Percentiles rank a stretch among this genome's conserved stretches.
These are phyloP conservation scores for Pyrenophora graminea DNA, from an alignment of 2,329 filamentous ascomycete species.

Conservation along the genomic window DNA sequence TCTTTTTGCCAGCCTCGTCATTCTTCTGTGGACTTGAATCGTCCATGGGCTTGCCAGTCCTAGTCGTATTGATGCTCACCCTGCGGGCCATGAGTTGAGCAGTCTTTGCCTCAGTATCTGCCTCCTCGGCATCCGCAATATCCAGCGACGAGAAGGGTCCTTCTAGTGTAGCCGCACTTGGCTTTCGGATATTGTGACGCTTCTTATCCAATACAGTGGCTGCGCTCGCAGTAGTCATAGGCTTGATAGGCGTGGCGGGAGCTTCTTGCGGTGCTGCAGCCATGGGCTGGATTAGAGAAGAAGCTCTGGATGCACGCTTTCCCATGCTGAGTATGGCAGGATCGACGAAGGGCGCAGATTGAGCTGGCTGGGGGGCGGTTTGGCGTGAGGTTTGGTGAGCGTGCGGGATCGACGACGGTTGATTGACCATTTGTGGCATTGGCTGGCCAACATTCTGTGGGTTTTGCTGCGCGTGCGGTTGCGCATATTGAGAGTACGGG, in stretches of 20 bases:
- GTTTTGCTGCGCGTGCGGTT: slow-evolving; percentile 17
- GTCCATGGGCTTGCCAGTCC: slow-evolving; percentile 49
- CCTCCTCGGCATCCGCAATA: slow-evolving; percentile 46
- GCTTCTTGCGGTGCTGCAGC: slow-evolving; percentile 41
- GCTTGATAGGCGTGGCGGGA: slow-evolving; percentile 51
- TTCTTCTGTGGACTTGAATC: slow-evolving; percentile 36
- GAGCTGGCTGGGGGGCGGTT: slow-evolving; percentile 29
- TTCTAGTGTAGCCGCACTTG: slow-evolving; percentile 46
- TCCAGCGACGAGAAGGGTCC: slow-evolving; percentile 48
- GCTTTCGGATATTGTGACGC: slow-evolving; percentile 37
- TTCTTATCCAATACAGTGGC: slow-evolving; percentile 44
- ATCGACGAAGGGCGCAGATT: slow-evolving; percentile 65
- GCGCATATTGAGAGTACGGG: slow-evolving; percentile 28
- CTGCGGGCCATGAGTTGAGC: slow-evolving; percentile 34
- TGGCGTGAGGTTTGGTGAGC: slow-evolving; percentile 13
- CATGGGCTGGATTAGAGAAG: slow-evolving; percentile 23
- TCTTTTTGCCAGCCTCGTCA: slow-evolving; percentile 51
- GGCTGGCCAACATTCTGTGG: slow-evolving; percentile 9
- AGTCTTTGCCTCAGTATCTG: slow-evolving; percentile 42
- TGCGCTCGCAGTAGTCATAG: slow-evolving; percentile 40
- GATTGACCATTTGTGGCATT: slow-evolving; percentile 18
- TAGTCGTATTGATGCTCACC: slow-evolving; percentile 47
- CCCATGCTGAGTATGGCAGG: slow-evolving; percentile 78
- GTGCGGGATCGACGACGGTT: slow-evolving; percentile 15
- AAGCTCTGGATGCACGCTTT: slow-evolving; percentile 40